Percentiles rank a stretch among this genome's conserved stretches.
Conservation (phyloP, 805 yeast species). For the Saccharomycopsis olivae region DNA sequence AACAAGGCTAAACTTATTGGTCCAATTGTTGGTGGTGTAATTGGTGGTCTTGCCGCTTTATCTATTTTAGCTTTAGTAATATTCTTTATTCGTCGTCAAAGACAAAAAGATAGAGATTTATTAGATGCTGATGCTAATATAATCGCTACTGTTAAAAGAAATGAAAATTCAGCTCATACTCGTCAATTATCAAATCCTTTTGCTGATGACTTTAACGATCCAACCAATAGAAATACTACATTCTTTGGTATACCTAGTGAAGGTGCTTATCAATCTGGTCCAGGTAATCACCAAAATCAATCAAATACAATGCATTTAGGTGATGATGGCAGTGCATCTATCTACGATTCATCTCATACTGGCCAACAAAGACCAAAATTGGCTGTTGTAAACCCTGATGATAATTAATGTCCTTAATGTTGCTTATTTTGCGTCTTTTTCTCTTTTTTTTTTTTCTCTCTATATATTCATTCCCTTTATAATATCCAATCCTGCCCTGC, state of each 20-base stretch:
- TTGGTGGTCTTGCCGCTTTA: conserved; percentile 18
- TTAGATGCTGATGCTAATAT: conserved; percentile 19
- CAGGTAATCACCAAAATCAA: neutral
- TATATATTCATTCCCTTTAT: no score
- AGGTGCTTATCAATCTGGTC: neutral
- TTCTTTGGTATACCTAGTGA: neutral
- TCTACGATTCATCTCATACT: conserved; percentile 2
- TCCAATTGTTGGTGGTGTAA: conserved; percentile 19
- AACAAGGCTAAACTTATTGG: conserved; percentile 16
- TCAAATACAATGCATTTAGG: no score
- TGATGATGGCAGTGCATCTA: neutral
- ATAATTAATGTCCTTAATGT: no score
- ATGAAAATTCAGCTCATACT: conserved; percentile 7
- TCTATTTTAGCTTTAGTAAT: conserved; percentile 14
- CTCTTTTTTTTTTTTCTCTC: no score
- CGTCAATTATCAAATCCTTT: conserved; percentile 17
- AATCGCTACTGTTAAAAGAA: conserved; percentile 17
- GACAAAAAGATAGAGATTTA: conserved; percentile 18
- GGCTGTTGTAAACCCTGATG: conserved; percentile 17
- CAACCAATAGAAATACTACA: neutral
- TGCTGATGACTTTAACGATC: conserved; percentile 17
- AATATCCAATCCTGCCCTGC: no score
- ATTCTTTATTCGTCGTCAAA: conserved; percentile 17
- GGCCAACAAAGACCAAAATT: conserved; percentile 4
- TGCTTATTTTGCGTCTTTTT: no score